Evolutionary conservation across 208 protist genomes (phyloP).

Genomic region (Polymyxa betae): DNA sequence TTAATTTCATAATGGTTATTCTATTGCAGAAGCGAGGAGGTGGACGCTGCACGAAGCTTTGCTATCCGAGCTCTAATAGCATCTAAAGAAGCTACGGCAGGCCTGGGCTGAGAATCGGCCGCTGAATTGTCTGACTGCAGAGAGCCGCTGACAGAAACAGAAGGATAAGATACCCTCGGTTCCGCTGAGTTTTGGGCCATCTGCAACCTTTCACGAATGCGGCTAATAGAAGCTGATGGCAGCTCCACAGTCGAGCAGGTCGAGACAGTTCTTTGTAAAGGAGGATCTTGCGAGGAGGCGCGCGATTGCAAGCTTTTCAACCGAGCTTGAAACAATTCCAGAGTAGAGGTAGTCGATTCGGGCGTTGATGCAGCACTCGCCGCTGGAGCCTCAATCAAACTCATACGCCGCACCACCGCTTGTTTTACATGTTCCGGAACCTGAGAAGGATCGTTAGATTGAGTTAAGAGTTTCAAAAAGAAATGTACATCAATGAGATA

Average conservation of each 20-base stretch:
- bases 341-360: background rate
- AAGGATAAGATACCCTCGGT: background rate
- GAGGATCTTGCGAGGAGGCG: background rate
- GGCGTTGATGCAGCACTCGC: too few species aligned
- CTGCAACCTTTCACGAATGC: background rate
- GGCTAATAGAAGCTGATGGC: background rate
- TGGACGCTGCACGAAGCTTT: background rate
- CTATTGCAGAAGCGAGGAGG: background rate
- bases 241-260: background rate
- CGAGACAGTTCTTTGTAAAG: background rate
- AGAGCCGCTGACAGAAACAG: background rate
- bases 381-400: background rate
- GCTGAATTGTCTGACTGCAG: background rate
- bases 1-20: background rate
- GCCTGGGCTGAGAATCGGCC: background rate
- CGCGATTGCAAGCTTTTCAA: background rate
- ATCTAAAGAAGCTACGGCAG: background rate
- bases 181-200: background rate
- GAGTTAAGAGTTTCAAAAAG: background rate
- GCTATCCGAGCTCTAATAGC: background rate
- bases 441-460: background rate
- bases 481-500: slow-evolving; percentile 7
- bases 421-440: background rate
- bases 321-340: background rate
- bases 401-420: background rate